Evolutionary conservation across 2,329 filamentous ascomycete species (phyloP).

Genomic region (Calonectria hongkongensis): DNA sequence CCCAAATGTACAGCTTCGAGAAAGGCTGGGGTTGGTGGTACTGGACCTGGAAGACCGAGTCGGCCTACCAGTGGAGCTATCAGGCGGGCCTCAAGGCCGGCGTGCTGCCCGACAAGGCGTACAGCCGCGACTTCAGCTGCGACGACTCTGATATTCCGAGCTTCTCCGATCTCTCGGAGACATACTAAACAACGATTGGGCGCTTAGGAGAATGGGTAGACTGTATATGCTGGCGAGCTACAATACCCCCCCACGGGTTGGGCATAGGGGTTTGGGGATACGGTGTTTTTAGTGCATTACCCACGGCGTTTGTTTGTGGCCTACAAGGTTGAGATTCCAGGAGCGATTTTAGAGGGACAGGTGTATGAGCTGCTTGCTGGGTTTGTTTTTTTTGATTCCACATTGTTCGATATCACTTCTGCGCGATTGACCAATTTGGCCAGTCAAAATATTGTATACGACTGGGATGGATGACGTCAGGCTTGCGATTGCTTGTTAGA

Average conservation of each 20-base stretch:
- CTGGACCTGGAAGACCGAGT: slow-evolving; percentile 98
- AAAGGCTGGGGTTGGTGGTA: slow-evolving; percentile 98
- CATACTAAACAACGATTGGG: slow-evolving; percentile 58
- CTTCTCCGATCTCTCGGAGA: slow-evolving; percentile 72
- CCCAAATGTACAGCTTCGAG: slow-evolving; percentile 97
- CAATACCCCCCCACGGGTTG: background rate
- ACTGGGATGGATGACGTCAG: slow-evolving; percentile 8
- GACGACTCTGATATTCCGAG: slow-evolving; percentile 71
- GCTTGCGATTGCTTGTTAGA: slow-evolving; percentile 16
- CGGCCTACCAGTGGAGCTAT: slow-evolving; percentile 93
- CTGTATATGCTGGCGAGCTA: background rate
- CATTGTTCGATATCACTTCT: slow-evolving; percentile 14
- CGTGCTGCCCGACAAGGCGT: slow-evolving; percentile 86
- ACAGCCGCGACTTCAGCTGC: slow-evolving; percentile 82
- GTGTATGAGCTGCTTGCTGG: slow-evolving; percentile 4
- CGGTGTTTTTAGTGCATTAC: background rate
- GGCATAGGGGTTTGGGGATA: background rate
- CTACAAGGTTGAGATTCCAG: background rate
- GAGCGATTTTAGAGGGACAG: slow-evolving; percentile 1
- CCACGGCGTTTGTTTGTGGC: background rate
- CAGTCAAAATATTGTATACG: background rate
- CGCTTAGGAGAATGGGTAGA: too few species aligned
- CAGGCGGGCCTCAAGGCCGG: slow-evolving; percentile 85
- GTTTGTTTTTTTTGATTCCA: background rate
- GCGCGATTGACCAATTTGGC: background rate